Evolutionary conservation across 495 filamentous ascomycete genomes (phyloP).

Genomic region (Opeltia flavorubescens): DNA sequence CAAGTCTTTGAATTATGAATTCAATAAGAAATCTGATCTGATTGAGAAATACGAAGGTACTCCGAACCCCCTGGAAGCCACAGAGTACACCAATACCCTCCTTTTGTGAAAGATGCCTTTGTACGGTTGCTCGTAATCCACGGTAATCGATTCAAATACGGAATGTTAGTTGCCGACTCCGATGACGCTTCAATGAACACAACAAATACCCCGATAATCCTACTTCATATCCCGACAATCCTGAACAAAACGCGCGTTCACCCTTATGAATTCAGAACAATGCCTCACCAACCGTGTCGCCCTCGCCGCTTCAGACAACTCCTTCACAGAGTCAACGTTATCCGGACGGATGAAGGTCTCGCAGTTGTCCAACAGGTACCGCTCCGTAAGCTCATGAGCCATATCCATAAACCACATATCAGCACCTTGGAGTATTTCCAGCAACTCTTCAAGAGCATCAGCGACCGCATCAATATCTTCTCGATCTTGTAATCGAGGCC

Average conservation of each 20-base stretch:
- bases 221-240: neutral
- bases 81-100: no score
- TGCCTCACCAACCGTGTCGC: slow-evolving; percentile 2
- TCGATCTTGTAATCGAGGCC: slow-evolving; percentile 5
- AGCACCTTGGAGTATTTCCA: slow-evolving; percentile 14
- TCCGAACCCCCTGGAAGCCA: no score
- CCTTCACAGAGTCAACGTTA: slow-evolving; percentile 8
- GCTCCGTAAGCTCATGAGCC: slow-evolving; percentile 2
- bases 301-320: slow-evolving; percentile 2
- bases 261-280: slow-evolving; percentile 6
- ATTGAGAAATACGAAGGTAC: no score
- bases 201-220: neutral
- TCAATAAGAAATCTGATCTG: no score
- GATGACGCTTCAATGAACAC: no score
- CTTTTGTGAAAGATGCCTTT: no score
- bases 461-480: slow-evolving; percentile 10
- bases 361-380: slow-evolving; percentile 2
- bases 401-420: slow-evolving; percentile 6
- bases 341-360: slow-evolving; percentile 6
- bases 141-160: no score
- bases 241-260: slow-evolving; percentile 4
- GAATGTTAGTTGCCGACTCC: no score
- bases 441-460: slow-evolving; percentile 10
- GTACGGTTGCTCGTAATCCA: no score
- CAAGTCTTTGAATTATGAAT: no score